Evolutionary conservation across 176 grass and related monocot species (phyloP), one percentile per base, ranked within the genome.

Genomic region (Chrysopogon serrulatus): DNA sequence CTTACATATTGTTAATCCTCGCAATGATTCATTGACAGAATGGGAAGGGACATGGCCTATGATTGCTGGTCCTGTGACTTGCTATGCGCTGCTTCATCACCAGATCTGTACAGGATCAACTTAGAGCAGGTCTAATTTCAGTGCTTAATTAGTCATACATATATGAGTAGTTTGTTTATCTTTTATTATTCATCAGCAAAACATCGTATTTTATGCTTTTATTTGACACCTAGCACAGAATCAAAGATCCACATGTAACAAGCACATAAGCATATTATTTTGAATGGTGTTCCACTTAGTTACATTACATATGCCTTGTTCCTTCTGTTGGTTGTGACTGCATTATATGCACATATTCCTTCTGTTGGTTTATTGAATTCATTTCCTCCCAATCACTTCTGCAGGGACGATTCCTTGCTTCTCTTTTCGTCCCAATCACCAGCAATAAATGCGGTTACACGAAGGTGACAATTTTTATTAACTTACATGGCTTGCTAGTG

Each of bases 51-150:
- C 80, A 90, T 98, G 76, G 82, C 86, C 39, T 98, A 98, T 48
- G 92, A 98, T 85, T 93, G 91, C 67, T 98, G 92, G 92, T 95
- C 96, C 69, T 98, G 96, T 48, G 91, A 98, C 82, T 90, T 98
- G 80, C 62, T 98, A 64, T 98, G 92, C 43, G 92, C 92, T 84
- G 92, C 96, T 90, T 95, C 96, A 57, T 98, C 96, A 32, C 86
- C 92, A 80, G 91, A 98, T 87, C 18, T 95, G 13, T 98, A 98
- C 85, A 90, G 96, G 88, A 98, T 98, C 70, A 98, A 98, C 82
- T 84, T 98, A 76, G 96, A 93, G 82, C 92, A 91, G 81, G 92
- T 91, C 48, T 65, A 49, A 54, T 68, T 86, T 78, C 48, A 45
- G 39, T 78, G 30, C 54, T 85, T 82, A 23, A 71, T 28, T 73